Base-by-base conservation (phyloP, 306 rosid genomes). In the Lathyrus tuberosus region DNA sequence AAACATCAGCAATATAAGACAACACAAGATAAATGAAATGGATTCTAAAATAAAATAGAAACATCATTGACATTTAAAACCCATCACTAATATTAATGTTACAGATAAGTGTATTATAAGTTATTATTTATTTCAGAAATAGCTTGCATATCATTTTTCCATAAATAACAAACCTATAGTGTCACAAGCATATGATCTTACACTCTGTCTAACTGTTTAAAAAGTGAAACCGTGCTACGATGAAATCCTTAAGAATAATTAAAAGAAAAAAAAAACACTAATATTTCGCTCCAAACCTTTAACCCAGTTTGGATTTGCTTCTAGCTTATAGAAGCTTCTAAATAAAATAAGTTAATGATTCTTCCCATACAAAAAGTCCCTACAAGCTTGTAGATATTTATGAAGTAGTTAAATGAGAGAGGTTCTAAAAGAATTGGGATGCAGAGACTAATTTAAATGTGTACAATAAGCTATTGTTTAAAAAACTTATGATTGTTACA, bases 1-100 rank as follows among this genome's bases (percentile, higher is more conserved):
- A 24, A n/a, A 24, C 13, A 51, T 62, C 60, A 76, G 68, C 61
- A 48, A 48, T 42, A 70, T 17, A 73, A 49, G 43, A 58, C 37
- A 37, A 54, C 69, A 18, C 11, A 15, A 51, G 17, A 70, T 57
- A 56, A 57, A 12, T 62, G 70, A 74, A 65, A 73, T 0, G 11
- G 5, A 24, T 24, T 42, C 31, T 35, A 13, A 31, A 49, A 6
- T 3, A 18, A 17, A 67, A 10, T 0, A n/a, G 35, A 13, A 71
- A 59, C 10, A 31, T 15, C 14, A 18, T 40, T 54, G 18, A 18
- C 40, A 53, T 53, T 26, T 17, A 4, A 69, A 69, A 40, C 22
- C 41, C 24, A 53, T 37, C 60, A 8, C 31, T 40, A 41, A 28
- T 6, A 56, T 38, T n/a, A 44, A 60, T 42, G 40, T 43, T 56